Percentiles rank a stretch among this genome's conserved stretches.
Evolutionary conservation across 2,329 filamentous ascomycete genomes (phyloP).

Genomic region (Meredithiella fracta): DNA sequence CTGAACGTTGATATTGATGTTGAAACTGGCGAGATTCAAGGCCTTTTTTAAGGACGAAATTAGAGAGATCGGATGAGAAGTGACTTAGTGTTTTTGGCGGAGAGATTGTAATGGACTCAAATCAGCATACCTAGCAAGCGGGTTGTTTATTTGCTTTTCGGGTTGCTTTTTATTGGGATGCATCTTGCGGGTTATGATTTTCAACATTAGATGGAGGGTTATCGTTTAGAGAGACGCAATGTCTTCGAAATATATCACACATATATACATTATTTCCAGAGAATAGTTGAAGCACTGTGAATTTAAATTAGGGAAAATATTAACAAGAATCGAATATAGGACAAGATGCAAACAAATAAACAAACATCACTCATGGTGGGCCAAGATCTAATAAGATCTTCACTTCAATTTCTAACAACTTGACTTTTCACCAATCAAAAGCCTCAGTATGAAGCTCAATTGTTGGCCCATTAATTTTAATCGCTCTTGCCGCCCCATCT

Average conservation of each 20-base stretch:
- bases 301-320: background rate
- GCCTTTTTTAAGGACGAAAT: slow-evolving; percentile 50
- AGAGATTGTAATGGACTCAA: slow-evolving; percentile 7
- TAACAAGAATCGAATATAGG: background rate
- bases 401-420: background rate
- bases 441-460: slow-evolving; percentile 33
- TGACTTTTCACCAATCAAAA: slow-evolving; percentile 26
- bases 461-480: slow-evolving; percentile 26
- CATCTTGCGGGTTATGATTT: background rate
- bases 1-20: slow-evolving; percentile 76
- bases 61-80: background rate
- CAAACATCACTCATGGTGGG: no score
- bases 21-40: slow-evolving; percentile 72
- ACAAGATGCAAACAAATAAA: background rate
- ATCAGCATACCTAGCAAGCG: slow-evolving; percentile 5
- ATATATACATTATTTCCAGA: background rate
- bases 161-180: background rate
- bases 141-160: background rate
- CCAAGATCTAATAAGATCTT: no score
- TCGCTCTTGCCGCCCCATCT: slow-evolving; percentile 25
- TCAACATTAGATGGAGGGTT: slow-evolving; percentile 2
- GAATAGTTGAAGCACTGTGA: background rate
- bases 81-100: background rate
- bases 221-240: no score
- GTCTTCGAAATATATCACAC: background rate